Conservation (phyloP, 495 filamentous ascomycete genomes). For the Copromyces sp. region DNA sequence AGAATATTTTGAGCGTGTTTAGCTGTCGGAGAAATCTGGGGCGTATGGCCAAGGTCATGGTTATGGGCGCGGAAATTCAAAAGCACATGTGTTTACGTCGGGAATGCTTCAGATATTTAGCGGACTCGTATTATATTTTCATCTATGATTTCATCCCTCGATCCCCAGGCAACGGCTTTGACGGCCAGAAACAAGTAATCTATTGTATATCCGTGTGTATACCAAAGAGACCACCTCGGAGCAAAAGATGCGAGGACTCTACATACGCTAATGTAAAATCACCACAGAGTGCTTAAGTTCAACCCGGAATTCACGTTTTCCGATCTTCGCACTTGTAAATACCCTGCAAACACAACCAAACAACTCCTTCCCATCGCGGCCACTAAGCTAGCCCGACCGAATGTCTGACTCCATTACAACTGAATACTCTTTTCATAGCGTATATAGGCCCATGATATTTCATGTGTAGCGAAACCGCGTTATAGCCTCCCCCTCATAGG, state of each 20-base stretch:
- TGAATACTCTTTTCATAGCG: not conserved
- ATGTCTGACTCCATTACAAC: not conserved
- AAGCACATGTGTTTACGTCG: not conserved
- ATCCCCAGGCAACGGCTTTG: not conserved
- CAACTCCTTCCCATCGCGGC: not conserved
- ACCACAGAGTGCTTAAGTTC: not conserved
- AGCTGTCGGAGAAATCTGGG: not conserved
- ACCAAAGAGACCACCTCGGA: not conserved
- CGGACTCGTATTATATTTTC: not conserved
- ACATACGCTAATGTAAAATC: not conserved
- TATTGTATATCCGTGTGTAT: constrained; percentile 3
- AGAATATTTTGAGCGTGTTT: not conserved
- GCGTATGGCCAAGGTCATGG: not conserved
- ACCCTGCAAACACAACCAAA: not conserved
- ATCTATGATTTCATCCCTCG: not conserved
- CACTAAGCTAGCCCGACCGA: not conserved
- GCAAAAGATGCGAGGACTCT: not conserved
- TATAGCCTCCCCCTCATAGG: not conserved
- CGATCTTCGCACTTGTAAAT: not conserved
- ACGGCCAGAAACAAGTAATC: not conserved
- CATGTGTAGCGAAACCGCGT: not conserved
- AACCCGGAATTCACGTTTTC: not conserved
- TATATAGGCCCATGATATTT: not conserved
- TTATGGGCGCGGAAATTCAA: not conserved
- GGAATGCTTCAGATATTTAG: not conserved